Evolutionary conservation across 768 basidiomycete genomes (phyloP), one percentile per base, ranked within the genome.

Genomic region (Boletus sp.): DNA sequence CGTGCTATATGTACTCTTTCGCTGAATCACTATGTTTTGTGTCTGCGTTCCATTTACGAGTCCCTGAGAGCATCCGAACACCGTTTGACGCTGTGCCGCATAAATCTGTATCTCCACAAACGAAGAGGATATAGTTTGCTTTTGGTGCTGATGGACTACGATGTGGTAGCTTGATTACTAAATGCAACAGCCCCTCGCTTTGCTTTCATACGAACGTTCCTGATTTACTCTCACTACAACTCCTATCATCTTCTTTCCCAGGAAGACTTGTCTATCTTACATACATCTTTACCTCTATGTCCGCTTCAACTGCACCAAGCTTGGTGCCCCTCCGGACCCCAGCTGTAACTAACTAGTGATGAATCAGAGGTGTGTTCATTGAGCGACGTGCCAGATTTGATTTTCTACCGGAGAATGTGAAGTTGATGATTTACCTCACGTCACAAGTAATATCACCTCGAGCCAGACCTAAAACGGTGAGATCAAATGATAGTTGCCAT

Each of bases 231-330:
- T 27, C 27, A 9, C 14, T 10, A 25, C 15, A 2, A 15, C 7
- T 25, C 15, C 14, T 13, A 2, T 23, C 21, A 3, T 8, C 41
- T 15, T 27, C 25, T 10, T 10, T 43, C 25, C 41, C 25, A 10
- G 14, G 80, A 83, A 58, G 75, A 78, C 15, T 65, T 83, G 19
- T 70, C 77, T 7, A 69, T 83, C n/a, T 43, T 76, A 75, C 47
- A 25, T 25, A 25, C 25, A 60, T 84, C 30, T 74, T 85, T 6
- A 79, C 88, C 35, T 83, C 84, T 10, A 69, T 86, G 5, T 78
- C 82, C 7, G 64, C 66, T 29, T 69, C 65, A 27, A 93, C 65
- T 91, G 91, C 1, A 66, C 78, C 1, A 69, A 76, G 2, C 77
- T n/a, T n/a, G n/a, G n/a, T n/a, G 82, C 0, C 82, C 91, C 14